Conservation (phyloP, 495 filamentous ascomycete genomes). For the Letharia lupina region DNA sequence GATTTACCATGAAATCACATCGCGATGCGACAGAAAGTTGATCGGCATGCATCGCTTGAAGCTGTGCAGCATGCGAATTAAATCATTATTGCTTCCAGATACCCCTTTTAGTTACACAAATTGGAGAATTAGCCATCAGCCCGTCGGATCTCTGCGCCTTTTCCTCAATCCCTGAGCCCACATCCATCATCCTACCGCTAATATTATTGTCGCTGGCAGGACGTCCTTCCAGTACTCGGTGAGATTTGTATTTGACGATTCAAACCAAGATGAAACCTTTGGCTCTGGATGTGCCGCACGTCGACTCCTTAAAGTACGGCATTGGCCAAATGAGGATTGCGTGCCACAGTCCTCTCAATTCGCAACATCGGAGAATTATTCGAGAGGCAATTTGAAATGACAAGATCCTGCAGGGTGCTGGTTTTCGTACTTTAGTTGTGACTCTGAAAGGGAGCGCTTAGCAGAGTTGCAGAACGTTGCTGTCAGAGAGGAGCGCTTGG, state of each 20-base stretch:
- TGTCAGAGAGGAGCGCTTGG: constrained; percentile 8
- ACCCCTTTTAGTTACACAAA: constrained; percentile 3
- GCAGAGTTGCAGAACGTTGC: background rate
- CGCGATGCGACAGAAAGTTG: background rate
- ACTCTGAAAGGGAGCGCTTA: background rate
- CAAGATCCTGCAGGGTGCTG: background rate
- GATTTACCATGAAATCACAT: constrained; percentile 36
- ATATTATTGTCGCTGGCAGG: background rate
- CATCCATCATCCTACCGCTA: background rate
- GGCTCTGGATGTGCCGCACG: background rate
- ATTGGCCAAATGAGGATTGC: background rate
- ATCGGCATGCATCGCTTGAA: background rate
- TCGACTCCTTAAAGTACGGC: background rate
- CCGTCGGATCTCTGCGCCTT: no score
- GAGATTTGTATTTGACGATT: background rate
- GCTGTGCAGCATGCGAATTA: constrained; percentile 2
- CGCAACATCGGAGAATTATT: background rate
- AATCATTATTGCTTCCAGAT: background rate
- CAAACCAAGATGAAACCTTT: constrained; percentile 1
- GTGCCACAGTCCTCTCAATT: background rate
- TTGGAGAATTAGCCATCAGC: background rate
- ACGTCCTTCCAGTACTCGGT: background rate
- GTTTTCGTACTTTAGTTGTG: background rate
- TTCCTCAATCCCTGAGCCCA: background rate
- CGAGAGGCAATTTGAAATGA: background rate